A percentile compares a stretch with the other conserved stretches of the same genome.
Conservation (phyloP, 352 stramenopile species). For the Phytophthora lateralis region DNA sequence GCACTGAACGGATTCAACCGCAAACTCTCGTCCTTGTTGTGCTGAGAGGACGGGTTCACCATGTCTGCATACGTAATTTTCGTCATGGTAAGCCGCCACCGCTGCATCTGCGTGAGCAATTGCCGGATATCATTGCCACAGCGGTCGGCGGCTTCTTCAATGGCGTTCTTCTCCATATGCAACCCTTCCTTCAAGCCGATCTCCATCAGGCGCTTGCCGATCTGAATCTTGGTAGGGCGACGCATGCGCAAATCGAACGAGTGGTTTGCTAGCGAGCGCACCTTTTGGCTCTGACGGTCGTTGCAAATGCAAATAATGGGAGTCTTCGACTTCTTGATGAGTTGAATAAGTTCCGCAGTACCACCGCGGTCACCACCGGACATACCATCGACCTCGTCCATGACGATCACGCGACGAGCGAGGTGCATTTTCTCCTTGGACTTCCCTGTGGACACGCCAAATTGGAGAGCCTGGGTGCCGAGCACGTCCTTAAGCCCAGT, state of each 20-base stretch:
- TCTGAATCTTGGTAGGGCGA: slow-evolving; percentile 93
- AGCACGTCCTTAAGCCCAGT: slow-evolving; percentile 91
- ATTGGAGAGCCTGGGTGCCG: slow-evolving; percentile 92
- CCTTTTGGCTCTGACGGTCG: slow-evolving; percentile 96
- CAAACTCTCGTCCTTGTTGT: slow-evolving; percentile 94
- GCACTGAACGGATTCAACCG: slow-evolving; percentile 96
- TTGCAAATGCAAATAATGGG: slow-evolving; percentile 99
- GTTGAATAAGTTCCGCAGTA: slow-evolving; percentile 98
- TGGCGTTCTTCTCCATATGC: slow-evolving; percentile 94
- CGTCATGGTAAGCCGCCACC: slow-evolving; percentile 89
- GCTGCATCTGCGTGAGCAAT: slow-evolving; percentile 97
- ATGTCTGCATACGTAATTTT: slow-evolving; percentile 90
- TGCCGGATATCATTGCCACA: slow-evolving; percentile 98
- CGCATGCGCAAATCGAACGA: slow-evolving; percentile 97
- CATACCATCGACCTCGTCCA: slow-evolving; percentile 99
- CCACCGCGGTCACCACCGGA: slow-evolving; percentile 95
- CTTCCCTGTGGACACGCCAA: slow-evolving; percentile 52
- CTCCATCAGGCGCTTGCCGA: slow-evolving; percentile 92
- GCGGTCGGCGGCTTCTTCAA: slow-evolving; percentile 96
- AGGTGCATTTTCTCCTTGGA: slow-evolving; percentile 63
- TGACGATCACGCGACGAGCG: slow-evolving; percentile 94
- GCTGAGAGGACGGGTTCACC: slow-evolving; percentile 72
- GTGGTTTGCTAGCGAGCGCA: slow-evolving; percentile 95
- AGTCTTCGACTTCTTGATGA: slow-evolving; percentile 98
- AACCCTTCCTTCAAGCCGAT: slow-evolving; percentile 92